Evolutionary conservation across 768 basidiomycete species (phyloP).

Genomic region (Rhodotorula taiwanensis): DNA sequence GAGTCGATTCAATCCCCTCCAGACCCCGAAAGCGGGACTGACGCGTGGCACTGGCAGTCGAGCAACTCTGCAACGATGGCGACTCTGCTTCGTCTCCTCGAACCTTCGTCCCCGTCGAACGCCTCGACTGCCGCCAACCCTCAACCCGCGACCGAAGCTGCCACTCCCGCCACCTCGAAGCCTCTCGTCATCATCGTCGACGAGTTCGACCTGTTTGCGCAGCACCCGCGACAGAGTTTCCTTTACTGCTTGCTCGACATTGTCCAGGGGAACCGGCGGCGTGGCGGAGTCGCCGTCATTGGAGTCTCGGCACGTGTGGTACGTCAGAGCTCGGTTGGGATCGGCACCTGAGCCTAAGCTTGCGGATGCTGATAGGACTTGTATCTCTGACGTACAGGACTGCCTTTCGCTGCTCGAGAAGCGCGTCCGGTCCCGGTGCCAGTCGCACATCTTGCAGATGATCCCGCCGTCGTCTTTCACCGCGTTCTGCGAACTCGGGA

Average conservation of each 20-base stretch:
- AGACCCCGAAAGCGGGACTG: neutral
- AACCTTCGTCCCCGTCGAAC: slow-evolving; percentile 26
- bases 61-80: slow-evolving; percentile 40
- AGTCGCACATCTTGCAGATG: slow-evolving; percentile 77
- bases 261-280: slow-evolving; percentile 71
- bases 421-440: slow-evolving; percentile 94
- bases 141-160: slow-evolving; percentile 39
- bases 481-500: slow-evolving; percentile 54
- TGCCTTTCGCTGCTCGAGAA: slow-evolving; percentile 86
- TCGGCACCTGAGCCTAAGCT: too few species aligned
- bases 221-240: slow-evolving; percentile 82
- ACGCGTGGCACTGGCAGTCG: slow-evolving; percentile 50
- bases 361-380: neutral
- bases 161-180: slow-evolving; percentile 52
- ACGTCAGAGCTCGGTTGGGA: slow-evolving; percentile 30
- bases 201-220: slow-evolving; percentile 85
- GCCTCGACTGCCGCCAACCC: slow-evolving; percentile 37
- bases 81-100: slow-evolving; percentile 38
- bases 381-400: slow-evolving; percentile 50
- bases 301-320: slow-evolving; percentile 74
- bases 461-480: slow-evolving; percentile 54
- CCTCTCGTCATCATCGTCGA: slow-evolving; percentile 73
- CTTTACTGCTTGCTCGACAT: slow-evolving; percentile 94
- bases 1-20: slow-evolving; percentile 6
- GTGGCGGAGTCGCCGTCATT: slow-evolving; percentile 54